Evolutionary conservation across 352 stramenopile genomes (phyloP).

Genomic region (Phytophthora vignae): DNA sequence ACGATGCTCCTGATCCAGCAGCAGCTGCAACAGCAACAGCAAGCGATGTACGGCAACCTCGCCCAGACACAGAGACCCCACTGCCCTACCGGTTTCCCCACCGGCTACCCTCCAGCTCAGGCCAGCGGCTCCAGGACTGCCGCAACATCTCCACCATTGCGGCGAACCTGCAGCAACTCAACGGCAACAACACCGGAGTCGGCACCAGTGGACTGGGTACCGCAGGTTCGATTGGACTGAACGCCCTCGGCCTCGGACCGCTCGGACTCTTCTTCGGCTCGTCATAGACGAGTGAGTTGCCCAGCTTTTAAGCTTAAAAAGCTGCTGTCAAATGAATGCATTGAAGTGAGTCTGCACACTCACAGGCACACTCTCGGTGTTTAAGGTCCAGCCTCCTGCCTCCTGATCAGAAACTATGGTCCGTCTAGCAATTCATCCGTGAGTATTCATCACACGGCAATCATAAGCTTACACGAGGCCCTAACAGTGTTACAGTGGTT

Average conservation of each 20-base stretch:
- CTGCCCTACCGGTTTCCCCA: constrained; percentile 1
- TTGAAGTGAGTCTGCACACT: not conserved
- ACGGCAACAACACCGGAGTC: constrained; percentile 9
- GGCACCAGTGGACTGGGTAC: constrained; percentile 18
- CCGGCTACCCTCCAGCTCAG: constrained; percentile 4
- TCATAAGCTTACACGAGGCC: not conserved
- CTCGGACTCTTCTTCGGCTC: constrained; percentile 15
- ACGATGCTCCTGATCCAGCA: constrained; percentile 17
- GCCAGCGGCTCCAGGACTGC: constrained; percentile 13
- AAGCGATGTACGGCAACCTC: not conserved
- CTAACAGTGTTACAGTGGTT: not conserved
- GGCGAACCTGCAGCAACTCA: constrained; percentile 27
- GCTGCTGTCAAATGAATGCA: not conserved
- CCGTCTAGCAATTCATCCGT: too few relatives aligned
- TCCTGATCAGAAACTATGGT: too few relatives aligned
- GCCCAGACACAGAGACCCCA: not conserved
- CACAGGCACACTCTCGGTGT: not conserved
- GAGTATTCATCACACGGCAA: too few relatives aligned
- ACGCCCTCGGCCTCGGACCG: constrained; percentile 21
- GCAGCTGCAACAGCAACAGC: constrained; percentile 23
- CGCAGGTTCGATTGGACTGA: constrained; percentile 15
- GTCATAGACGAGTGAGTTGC: not conserved
- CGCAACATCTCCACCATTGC: constrained; percentile 26
- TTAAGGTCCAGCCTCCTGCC: not conserved
- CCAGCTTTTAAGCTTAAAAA: not conserved